Evolutionary conservation across 495 filamentous ascomycete species (phyloP).

Genomic region (Glonium stellatum): DNA sequence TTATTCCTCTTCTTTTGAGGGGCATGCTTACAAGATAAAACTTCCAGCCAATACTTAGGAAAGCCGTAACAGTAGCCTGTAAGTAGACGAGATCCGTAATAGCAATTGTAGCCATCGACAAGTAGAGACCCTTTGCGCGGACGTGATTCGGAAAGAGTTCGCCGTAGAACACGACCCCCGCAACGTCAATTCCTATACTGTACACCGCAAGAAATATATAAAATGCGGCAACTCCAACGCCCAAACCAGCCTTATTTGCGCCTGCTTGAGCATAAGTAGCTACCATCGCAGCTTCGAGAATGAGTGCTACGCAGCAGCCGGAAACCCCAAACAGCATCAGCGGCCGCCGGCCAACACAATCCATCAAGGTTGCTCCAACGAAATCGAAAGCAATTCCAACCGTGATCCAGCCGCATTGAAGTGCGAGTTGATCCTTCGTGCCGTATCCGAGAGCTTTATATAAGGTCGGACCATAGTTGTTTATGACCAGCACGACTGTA

Average conservation of each 20-base stretch:
- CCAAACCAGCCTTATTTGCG: slow-evolving; percentile 21
- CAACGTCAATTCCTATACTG: slow-evolving; percentile 28
- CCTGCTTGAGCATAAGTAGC: slow-evolving; percentile 19
- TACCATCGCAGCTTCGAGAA: slow-evolving; percentile 27
- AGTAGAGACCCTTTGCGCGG: slow-evolving; percentile 56
- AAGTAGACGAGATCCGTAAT: slow-evolving; percentile 30
- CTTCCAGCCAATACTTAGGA: slow-evolving; percentile 46
- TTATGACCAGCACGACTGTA: slow-evolving; percentile 31
- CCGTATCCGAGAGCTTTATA: slow-evolving; percentile 28
- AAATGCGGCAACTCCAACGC: slow-evolving; percentile 20
- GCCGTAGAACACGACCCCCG: slow-evolving; percentile 33
- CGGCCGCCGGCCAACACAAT: slow-evolving; percentile 27
- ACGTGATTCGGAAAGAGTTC: slow-evolving; percentile 60
- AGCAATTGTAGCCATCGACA: slow-evolving; percentile 62
- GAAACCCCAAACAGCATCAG: slow-evolving; percentile 27
- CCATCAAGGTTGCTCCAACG: slow-evolving; percentile 24
- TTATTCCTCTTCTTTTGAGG: not conserved
- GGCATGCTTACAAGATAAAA: slow-evolving; percentile 36
- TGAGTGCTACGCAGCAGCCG: slow-evolving; percentile 23
- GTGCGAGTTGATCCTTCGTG: slow-evolving; percentile 24
- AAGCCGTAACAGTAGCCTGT: slow-evolving; percentile 44
- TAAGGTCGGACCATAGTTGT: slow-evolving; percentile 31
- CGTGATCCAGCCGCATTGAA: slow-evolving; percentile 29
- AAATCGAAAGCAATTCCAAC: slow-evolving; percentile 26
- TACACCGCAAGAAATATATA: slow-evolving; percentile 24